Evolutionary conservation across 768 basidiomycete species (phyloP), one percentile per base, ranked within the genome.

Genomic region (Mrakia frigida): DNA sequence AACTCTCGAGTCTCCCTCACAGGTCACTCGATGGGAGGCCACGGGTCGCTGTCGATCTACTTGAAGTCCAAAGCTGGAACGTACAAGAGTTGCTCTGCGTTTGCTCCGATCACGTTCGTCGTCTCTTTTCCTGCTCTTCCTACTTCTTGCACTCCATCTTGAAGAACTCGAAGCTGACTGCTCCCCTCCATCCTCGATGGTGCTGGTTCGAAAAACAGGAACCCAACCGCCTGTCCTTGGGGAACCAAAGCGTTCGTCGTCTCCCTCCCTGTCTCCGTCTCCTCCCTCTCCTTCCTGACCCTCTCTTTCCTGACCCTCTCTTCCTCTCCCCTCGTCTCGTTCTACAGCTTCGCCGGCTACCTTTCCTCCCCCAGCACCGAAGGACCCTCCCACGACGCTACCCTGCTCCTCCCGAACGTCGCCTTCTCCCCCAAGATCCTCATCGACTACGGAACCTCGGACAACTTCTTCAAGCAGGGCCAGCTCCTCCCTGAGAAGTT

Each of bases 11-110:
- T 92, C 81, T 94, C 93, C 31, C 90, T 98, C 80, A 91, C 93
- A 81, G 97, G 97, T 14, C 97, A 99, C 84, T 94, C 92, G 63
- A 99, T 98, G 97, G 93, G 92, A 75, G 97, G 97, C 2, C 94
- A 97, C 81, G 97, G 97, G 11, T 94, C 97, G 18, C 87, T 99
- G 37, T 91, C 91, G 23, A 84, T 98, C 53, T 98, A 98, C 84
- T 89, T 98, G 63, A 86, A 89, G 74, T 90, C 92, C 43, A 82
- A 84, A 39, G 86, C 87, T 75, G 41, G 10, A 87, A 87, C 79
- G 79, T 98, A 91, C 84, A 88, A 89, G 73, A 96, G 94, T 28
- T 92, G 88, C 10, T 95, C 93, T 9, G 96, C 93, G 0, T 98
- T 98, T 59, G 80, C 83, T 2, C 83, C 83, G 14, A 83, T 82